These are phyloP conservation scores for Sherardia arvensis DNA, from an alignment of 257 asterid species.

Conservation along the genomic window DNA sequence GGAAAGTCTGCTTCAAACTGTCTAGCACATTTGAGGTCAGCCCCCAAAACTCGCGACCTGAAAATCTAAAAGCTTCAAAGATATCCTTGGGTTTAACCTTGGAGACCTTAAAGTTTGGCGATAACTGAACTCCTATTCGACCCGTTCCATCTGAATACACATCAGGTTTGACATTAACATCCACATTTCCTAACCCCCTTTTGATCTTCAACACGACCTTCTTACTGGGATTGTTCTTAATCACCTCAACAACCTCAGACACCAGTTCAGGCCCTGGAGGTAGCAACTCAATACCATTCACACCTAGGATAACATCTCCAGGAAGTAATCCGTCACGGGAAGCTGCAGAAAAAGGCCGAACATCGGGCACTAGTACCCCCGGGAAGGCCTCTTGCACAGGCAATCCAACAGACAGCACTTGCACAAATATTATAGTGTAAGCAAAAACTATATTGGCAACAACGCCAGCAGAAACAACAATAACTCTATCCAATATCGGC, in stretches of 20 bases:
- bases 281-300: constrained; percentile 45
- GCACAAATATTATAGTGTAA: constrained; percentile 56
- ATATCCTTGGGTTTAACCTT: constrained; percentile 54
- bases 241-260: constrained; percentile 69
- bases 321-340: constrained; percentile 69
- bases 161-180: constrained; percentile 62
- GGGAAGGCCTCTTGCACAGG: constrained; percentile 97
- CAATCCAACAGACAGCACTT: constrained; percentile 80
- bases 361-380: constrained; percentile 94
- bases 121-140: constrained; percentile 77
- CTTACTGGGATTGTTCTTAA: constrained; percentile 50
- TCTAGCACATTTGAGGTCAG: constrained; percentile 59
- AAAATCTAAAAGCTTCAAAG: constrained; percentile 44
- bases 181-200: constrained; percentile 47
- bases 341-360: constrained; percentile 87
- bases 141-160: constrained; percentile 75
- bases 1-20: constrained; percentile 69
- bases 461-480: constrained; percentile 96
- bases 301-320: constrained; percentile 81
- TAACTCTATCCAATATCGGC: constrained; percentile 69
- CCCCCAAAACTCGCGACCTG: constrained; percentile 90
- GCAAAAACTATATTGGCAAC: constrained; percentile 83
- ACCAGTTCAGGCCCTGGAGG: constrained; percentile 56
- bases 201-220: constrained; percentile 50
- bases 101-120: constrained; percentile 64